phyloP scores from a whole-genome alignment of 2,329 filamentous ascomycete genomes.

The Colletotrichum australisinense region DNA sequence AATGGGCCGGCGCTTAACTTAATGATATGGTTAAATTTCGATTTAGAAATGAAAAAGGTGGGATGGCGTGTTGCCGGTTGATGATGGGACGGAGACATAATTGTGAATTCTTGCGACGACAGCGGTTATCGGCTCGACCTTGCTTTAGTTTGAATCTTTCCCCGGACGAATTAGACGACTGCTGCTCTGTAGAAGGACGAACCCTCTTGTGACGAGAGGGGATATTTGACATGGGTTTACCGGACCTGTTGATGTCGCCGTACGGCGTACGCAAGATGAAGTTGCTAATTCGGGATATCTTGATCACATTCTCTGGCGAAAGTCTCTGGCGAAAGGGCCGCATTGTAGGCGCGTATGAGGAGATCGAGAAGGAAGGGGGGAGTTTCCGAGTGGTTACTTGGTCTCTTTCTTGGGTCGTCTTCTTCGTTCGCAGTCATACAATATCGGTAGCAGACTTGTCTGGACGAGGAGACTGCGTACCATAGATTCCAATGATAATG shows the following conservation, averaged over 20 bases:
- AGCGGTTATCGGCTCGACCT: background rate
- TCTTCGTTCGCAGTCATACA: constrained; percentile 7
- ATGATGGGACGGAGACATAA: background rate
- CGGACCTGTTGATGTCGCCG: background rate
- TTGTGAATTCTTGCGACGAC: constrained; percentile 2
- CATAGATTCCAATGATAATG: background rate
- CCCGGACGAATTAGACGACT: background rate
- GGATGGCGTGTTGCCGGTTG: constrained; percentile 22
- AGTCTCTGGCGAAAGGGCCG: background rate
- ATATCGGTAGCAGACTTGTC: constrained; percentile 23
- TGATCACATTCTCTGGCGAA: background rate
- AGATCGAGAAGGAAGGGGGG: background rate
- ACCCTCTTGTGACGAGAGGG: background rate
- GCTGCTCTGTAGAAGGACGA: background rate
- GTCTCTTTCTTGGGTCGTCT: background rate
- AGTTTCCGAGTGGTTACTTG: background rate
- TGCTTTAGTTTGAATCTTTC: background rate
- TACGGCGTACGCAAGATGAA: background rate
- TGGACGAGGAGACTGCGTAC: constrained; percentile 9
- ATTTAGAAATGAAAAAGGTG: constrained; percentile 7
- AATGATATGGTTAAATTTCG: constrained; percentile 20
- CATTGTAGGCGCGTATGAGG: background rate
- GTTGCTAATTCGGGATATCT: background rate
- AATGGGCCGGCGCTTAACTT: constrained; percentile 28
- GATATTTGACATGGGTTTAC: background rate